A percentile compares a stretch with the other conserved stretches of the same genome.
These are phyloP conservation scores for Boletus sp. DNA, from an alignment of 768 basidiomycete species.

Conservation along the genomic window DNA sequence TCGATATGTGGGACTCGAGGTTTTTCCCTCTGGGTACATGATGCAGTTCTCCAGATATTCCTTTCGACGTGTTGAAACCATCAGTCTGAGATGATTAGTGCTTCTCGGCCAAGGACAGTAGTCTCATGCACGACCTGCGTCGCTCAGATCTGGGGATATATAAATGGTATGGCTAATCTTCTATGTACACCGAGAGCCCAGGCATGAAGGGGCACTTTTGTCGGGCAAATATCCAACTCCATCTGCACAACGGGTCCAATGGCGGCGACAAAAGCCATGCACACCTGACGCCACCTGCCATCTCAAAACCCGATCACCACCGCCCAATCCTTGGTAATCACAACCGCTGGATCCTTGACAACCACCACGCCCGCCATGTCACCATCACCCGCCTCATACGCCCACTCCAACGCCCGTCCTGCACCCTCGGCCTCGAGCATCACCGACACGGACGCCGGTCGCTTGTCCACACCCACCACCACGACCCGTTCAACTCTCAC, in stretches of 20 bases:
- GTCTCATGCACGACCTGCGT: too few species aligned
- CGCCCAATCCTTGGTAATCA: constrained; percentile 61
- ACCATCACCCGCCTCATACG: constrained; percentile 61
- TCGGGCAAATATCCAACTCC: not conserved
- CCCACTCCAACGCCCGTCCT: constrained; percentile 55
- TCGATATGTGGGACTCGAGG: not conserved
- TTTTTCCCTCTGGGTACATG: not conserved
- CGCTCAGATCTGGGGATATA: not conserved
- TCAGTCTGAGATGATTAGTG: not conserved
- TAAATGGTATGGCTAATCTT: not conserved
- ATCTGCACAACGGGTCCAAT: not conserved
- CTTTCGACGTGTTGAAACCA: not conserved
- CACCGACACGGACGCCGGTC: constrained; percentile 59
- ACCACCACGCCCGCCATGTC: constrained; percentile 57
- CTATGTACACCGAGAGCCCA: not conserved
- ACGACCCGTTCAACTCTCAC: constrained; percentile 84
- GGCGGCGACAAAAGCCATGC: not conserved
- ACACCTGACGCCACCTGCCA: not conserved
- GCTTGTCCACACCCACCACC: constrained; percentile 63
- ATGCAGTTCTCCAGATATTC: not conserved
- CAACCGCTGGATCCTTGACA: constrained; percentile 71
- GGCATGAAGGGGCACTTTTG: not conserved
- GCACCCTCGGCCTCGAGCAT: constrained; percentile 39
- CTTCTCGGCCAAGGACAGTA: not conserved
- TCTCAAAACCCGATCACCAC: constrained; percentile 37